Conservation (phyloP, 2,329 filamentous ascomycete species). For the Stachybotrys chlorohalonatus region DNA sequence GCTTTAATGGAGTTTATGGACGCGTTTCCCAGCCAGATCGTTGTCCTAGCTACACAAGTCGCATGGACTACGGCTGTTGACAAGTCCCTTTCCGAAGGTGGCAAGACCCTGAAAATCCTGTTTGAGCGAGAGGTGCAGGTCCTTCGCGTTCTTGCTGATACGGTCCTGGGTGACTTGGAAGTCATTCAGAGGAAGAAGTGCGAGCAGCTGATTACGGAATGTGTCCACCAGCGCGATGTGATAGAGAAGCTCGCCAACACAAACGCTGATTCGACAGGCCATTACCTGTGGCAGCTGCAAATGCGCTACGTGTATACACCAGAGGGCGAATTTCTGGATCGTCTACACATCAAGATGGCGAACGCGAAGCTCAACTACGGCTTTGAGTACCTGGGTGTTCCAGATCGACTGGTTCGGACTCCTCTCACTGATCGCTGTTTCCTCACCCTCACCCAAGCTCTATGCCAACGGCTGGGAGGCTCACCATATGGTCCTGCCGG, state of each 20-base stretch:
- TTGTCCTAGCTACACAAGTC: constrained; percentile 86
- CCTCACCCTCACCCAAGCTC: constrained; percentile 89
- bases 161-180: constrained; percentile 83
- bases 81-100: constrained; percentile 62
- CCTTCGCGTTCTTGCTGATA: constrained; percentile 75
- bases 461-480: constrained; percentile 90
- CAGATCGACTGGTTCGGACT: constrained; percentile 90
- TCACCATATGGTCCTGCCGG: constrained; percentile 96
- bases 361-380: constrained; percentile 94
- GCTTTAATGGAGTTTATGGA: constrained; percentile 74
- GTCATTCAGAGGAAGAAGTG: constrained; percentile 89
- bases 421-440: constrained; percentile 98
- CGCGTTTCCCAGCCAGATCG: constrained; percentile 84
- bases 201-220: constrained; percentile 97
- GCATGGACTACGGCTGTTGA: constrained; percentile 90
- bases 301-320: constrained; percentile 92
- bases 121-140: constrained; percentile 79
- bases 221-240: constrained; percentile 91
- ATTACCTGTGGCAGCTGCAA: constrained; percentile 89
- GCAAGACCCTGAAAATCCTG: constrained; percentile 57
- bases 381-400: constrained; percentile 95
- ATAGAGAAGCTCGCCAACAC: constrained; percentile 77
- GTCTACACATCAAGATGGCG: constrained; percentile 89
- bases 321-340: constrained; percentile 72
- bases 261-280: constrained; percentile 64